Evolutionary conservation across 1,284 basidiomycete species (phyloP).

Genomic region (Serendipita sp.): DNA sequence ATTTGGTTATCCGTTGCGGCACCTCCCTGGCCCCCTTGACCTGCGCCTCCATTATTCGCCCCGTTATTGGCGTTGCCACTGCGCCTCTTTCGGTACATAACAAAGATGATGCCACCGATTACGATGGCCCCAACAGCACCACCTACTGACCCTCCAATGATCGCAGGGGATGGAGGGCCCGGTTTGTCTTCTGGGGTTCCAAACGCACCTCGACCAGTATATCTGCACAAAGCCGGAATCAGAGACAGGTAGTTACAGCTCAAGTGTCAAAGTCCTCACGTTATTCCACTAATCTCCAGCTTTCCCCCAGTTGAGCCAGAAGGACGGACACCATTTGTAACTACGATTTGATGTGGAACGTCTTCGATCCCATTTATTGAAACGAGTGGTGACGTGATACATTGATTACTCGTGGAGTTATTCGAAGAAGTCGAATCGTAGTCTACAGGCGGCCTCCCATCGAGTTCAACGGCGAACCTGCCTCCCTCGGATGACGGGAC

Average conservation of each 20-base stretch:
- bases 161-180: neutral
- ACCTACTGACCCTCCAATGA: conserved; percentile 1
- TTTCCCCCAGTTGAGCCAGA: neutral
- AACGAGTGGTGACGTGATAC: neutral
- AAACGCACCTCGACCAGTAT: neutral
- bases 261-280: neutral
- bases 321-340: neutral
- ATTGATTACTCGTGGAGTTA: neutral
- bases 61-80: neutral
- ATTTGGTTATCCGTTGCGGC: no score
- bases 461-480: neutral
- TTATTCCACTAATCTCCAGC: neutral
- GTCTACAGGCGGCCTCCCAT: neutral
- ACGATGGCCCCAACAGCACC: neutral
- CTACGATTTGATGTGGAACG: neutral
- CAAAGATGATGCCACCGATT: neutral
- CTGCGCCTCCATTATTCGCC: neutral
- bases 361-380: neutral
- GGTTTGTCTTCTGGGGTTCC: neutral
- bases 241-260: neutral
- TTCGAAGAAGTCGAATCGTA: no score
- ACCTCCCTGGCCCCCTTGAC: neutral
- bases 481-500: neutral
- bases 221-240: neutral
- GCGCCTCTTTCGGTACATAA: conserved; percentile 2